Evolutionary conservation across 192 early-diverging fungal species (phyloP), one percentile per base, ranked within the genome.

Genomic region (Phlyctochytrium arcticum): DNA sequence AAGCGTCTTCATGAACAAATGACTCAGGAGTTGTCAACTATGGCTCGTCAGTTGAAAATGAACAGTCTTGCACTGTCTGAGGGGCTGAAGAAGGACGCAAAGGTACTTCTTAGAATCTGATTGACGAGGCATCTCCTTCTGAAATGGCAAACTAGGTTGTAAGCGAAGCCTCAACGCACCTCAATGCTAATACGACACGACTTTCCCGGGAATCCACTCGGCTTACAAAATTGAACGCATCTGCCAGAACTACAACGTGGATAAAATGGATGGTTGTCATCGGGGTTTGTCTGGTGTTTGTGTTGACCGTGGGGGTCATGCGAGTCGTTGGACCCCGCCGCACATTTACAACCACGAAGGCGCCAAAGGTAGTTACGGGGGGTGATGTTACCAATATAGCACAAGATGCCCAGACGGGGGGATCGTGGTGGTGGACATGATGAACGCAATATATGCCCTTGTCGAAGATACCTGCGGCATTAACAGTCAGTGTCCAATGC

Each of bases 231-330:
- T 35, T 70, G 12, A 63, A 62, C 36, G 30, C 32, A 29, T 46
- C 68, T 31, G 50, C 68, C 2, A 44, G 61, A 4, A 49, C 50
- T 24, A 70, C 68, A 15, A 63, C 54, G 6, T 70, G 68, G 68
- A 62, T 70, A 51, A 33, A 63, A 3, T 70, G 60, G 60, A 8
- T 56, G 17, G 48, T 54, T 9, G 60, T 70, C 3, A 49, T 70
- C 12, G 19, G 56, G 19, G 68, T 70, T 9, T 62, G 60, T 31
- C 24, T 70, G 4, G 47, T 36, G 5, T 70, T 70, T 57, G 61
- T 61, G 4, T 42, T 62, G 6, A 70, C 68, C 29, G 54, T 70
- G 9, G 46, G 29, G 27, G 23, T 70, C 27, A 70, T 70, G 68
- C 31, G 68, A 34, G 7, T 70, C 12, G 54, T 70, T 34, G 39